Base-by-base conservation (phyloP, 2,329 filamentous ascomycete species). In the Aspergillus fumigatiaffinis region DNA sequence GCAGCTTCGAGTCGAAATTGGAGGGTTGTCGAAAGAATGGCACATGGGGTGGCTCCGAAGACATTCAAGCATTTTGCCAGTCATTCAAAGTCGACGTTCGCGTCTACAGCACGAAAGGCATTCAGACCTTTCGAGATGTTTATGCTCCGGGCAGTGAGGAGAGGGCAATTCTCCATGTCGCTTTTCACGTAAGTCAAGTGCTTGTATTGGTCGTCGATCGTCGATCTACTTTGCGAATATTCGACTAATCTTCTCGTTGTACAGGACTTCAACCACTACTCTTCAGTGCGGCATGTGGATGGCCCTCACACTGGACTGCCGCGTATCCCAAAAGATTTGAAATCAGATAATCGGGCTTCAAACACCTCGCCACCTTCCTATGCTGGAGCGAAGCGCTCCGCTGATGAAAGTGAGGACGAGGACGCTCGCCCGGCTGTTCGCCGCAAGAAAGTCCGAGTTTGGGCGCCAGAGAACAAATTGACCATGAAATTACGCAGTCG, bases 31-130 rank as follows among this genome's bases (percentile, higher is more conserved):
- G 83, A 29, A 80, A 81, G 65, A 78, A 80, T 29, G 83, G 84
- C 52, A 82, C 82, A 42, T 89, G 83, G 73, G 87, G 85, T 26
- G 86, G 87, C 67, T 86, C 88, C 57, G 80, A 87, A 75, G 86
- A 89, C 72, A 82, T 90, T 48, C 80, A 81, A 32, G 87, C 87
- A 5, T 89, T 89, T 71, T 82, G 83, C 28, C 80, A 83, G 55
- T 82, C 81, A 23, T 87, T 81, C 68, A 77, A 82, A 52, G 81
- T 82, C 53, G 82, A 88, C 68, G 83, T 90, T 54, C 81, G 82
- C 63, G 83, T 89, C 55, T 88, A 85, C 72, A 74, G 71, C 12
- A 68, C 70, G 57, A 66, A 70, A 46, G 71, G 70, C n/a, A 68
- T 76, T 23, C 73, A 75, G 53, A 62, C 63, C 42, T 77, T 77